These are phyloP conservation scores for Fusarium sp. DNA, from an alignment of 2,329 filamentous ascomycete genomes.

Conservation along the genomic window DNA sequence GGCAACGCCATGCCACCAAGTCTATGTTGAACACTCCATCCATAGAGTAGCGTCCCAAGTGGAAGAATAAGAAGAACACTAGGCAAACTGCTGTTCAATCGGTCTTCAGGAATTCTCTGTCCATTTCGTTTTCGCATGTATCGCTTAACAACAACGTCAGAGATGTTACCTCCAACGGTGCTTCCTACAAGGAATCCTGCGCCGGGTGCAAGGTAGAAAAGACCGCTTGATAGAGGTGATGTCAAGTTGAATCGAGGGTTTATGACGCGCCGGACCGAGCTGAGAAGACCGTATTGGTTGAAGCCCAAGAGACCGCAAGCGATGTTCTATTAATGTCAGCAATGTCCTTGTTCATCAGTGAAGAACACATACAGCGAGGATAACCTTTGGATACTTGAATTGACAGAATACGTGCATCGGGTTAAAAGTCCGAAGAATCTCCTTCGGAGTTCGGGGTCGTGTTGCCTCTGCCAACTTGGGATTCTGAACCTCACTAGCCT, in stretches of 20 bases:
- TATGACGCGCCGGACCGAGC: constrained; percentile 73
- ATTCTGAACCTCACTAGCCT: constrained; percentile 38
- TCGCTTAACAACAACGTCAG: constrained; percentile 55
- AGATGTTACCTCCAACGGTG: constrained; percentile 70
- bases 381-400: constrained; percentile 40
- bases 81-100: constrained; percentile 49
- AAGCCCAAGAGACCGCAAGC: constrained; percentile 44
- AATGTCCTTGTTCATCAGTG: accelerated
- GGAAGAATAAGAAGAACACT: constrained; percentile 51
- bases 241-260: constrained; percentile 77
- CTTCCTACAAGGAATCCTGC: constrained; percentile 74
- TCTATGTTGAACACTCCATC: constrained; percentile 53
- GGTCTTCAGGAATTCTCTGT: constrained; percentile 48
- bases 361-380: constrained; percentile 35
- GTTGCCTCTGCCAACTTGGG: constrained; percentile 31
- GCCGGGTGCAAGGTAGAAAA: constrained; percentile 78
- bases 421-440: constrained; percentile 42
- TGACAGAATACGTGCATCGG: constrained; percentile 46
- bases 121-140: constrained; percentile 55
- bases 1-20: constrained; percentile 52
- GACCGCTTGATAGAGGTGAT: constrained; percentile 70
- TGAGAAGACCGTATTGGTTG: constrained; percentile 66
- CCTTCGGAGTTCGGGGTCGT: constrained; percentile 18
- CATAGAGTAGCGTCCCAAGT: constrained; percentile 50
- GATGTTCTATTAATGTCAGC: constrained; percentile 32